Base-by-base conservation (phyloP, 192 early-diverging fungal genomes). In the Haplosporangium gracile region DNA sequence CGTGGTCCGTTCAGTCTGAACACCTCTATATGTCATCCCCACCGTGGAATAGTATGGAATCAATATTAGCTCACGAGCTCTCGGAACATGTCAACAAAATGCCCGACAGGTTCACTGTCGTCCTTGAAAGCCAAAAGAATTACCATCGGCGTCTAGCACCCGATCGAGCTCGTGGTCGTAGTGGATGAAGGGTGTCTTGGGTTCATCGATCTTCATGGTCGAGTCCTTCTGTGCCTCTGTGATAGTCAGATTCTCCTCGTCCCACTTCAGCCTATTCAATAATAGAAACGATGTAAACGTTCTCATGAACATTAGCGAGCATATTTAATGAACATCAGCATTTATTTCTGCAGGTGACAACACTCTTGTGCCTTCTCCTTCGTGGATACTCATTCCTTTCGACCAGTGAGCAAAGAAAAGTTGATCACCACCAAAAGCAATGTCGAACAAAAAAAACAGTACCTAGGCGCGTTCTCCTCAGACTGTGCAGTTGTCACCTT, bases 131-230 rank as follows among this genome's bases (percentile, higher is more conserved):
- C 34, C 1, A 18, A 2, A 49, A 51, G n/a, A 4, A 13, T 43
- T 90, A 90, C 91, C 89, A 71, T 89, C 89, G 49, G 91, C 69
- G 70, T 92, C 90, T 70, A 95, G 89, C 13, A 95, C 91, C 72
- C 95, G 93, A 76, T 98, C 96, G 0, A 90, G 94, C 32, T 94
- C 94, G 2, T 90, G 88, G 83, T 99, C 93, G 88, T 98, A 99
- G 74, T 93, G 94, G 74, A 99, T 96, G 76, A 90, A 99, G 0
- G 99, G 99, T 1, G 99, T 99, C 89, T 96, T 97, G 34, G 97
- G 98, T 83, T 99, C 98, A 47, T 94, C 93, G 9, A 99, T 96
- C 89, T 99, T 99, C 99, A 99, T 99, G 43, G 95, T 98, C 26
- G 95, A 90, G 73, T 94, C 93, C 88, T 97, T 97, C 82, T 97